Conservation (phyloP, 129 eudicot species). For the Flaveria brownii region DNA sequence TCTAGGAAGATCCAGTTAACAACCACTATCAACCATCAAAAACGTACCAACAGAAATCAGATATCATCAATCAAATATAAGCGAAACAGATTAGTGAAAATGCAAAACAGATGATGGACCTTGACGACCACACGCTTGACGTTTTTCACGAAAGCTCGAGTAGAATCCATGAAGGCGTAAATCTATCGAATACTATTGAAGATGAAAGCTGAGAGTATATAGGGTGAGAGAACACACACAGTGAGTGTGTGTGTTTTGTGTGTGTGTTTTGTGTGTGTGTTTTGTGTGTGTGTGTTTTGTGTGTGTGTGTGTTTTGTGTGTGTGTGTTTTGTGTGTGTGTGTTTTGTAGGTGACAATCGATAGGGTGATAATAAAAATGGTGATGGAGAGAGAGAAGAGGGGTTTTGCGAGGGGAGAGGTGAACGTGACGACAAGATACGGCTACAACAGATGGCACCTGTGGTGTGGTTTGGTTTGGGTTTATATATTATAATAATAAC, state of each 20-base stretch:
- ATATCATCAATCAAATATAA: not conserved
- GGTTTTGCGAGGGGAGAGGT: constrained; percentile 31
- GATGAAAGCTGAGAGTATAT: not conserved
- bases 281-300: constrained; percentile 22
- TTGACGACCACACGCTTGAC: constrained; percentile 84
- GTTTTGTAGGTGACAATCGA: constrained; percentile 13
- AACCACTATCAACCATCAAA: not conserved
- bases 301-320: constrained; percentile 13
- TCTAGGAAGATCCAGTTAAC: constrained; percentile 26
- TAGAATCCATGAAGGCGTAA: constrained; percentile 56
- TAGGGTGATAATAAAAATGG: constrained; percentile 28
- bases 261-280: constrained; percentile 24
- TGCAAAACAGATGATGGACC: constrained; percentile 36
- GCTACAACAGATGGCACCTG: constrained; percentile 42
- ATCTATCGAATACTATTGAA: constrained; percentile 16
- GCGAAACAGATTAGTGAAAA: not conserved
- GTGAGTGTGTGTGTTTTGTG: constrained; percentile 21
- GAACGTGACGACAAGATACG: constrained; percentile 43
- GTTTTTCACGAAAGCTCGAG: constrained; percentile 69
- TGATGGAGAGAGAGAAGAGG: constrained; percentile 19
- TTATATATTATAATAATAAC: no score
- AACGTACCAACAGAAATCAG: not conserved
- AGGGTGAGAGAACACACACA: not conserved
- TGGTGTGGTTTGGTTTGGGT: constrained; percentile 11
- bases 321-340: constrained; percentile 28